Conservation (phyloP, 2,329 filamentous ascomycete genomes). For the Blumeria hordei region DNA sequence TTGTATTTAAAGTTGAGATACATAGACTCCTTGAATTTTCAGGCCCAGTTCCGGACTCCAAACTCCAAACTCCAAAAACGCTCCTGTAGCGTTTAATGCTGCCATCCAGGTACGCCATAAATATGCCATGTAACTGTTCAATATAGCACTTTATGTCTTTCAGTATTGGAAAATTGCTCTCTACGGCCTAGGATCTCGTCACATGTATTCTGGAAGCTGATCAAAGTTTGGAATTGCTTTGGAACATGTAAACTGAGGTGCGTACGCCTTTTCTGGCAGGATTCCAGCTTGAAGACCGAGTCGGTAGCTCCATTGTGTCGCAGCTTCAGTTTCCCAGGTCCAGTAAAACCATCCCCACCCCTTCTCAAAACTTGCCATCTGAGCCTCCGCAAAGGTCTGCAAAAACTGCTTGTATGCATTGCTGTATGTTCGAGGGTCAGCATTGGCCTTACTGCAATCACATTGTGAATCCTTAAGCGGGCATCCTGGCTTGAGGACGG, state of each 20-base stretch:
- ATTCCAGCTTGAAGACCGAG: constrained; percentile 53
- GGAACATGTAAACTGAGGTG: constrained; percentile 41
- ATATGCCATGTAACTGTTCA: too few relatives aligned
- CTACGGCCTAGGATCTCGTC: too few relatives aligned
- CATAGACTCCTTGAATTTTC: too few relatives aligned
- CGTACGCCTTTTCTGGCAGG: constrained; percentile 49
- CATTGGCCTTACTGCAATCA: constrained; percentile 53
- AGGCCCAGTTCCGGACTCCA: too few relatives aligned
- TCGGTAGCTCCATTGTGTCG: constrained; percentile 80
- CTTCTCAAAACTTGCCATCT: constrained; percentile 84
- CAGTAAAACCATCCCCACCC: constrained; percentile 98
- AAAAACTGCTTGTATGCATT: constrained; percentile 63
- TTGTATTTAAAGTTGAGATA: too few relatives aligned
- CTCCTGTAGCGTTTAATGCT: too few relatives aligned
- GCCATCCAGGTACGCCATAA: too few relatives aligned
- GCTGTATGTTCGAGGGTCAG: constrained; percentile 43
- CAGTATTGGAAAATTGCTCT: too few relatives aligned
- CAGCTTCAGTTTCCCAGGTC: constrained; percentile 83
- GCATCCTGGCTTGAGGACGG: constrained; percentile 39
- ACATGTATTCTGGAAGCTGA: constrained; percentile 22
- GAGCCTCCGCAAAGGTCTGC: constrained; percentile 73
- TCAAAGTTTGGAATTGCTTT: constrained; percentile 27
- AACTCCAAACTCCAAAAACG: too few relatives aligned
- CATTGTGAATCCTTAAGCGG: constrained; percentile 44
- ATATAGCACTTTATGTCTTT: too few relatives aligned